A percentile compares a stretch with the other conserved stretches of the same genome.
Conservation (phyloP, 163 green algal species). For the Trebouxia gelatinosa region DNA sequence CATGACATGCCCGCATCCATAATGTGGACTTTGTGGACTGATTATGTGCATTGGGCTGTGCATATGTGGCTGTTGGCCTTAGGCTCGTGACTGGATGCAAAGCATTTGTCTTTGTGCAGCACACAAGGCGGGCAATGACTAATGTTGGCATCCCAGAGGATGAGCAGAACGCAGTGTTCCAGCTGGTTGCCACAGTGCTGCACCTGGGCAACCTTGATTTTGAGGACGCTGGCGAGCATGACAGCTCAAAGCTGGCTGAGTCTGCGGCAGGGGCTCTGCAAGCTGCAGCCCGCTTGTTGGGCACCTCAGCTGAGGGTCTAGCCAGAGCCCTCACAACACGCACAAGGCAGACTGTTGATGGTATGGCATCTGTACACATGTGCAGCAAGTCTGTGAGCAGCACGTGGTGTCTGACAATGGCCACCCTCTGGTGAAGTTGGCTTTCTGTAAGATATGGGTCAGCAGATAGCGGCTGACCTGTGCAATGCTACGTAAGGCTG, state of each 20-base stretch:
- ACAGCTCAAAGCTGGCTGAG: conserved; percentile 50
- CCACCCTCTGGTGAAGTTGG: no score
- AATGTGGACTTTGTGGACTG: background rate
- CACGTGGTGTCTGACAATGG: no score
- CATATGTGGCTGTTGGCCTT: no score
- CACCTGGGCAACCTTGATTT: conserved; percentile 96
- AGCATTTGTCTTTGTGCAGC: conserved; percentile 42
- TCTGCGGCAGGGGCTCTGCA: conserved; percentile 49
- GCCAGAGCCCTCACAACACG: conserved; percentile 85
- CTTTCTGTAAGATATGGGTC: no score
- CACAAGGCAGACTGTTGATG: conserved; percentile 84
- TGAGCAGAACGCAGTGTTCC: conserved; percentile 81
- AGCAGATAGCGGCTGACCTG: no score
- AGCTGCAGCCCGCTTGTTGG: conserved; percentile 72
- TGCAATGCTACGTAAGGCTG: no score
- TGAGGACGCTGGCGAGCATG: conserved; percentile 51
- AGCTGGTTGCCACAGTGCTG: conserved; percentile 90
- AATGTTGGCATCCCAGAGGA: conserved; percentile 83
- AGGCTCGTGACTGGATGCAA: no score
- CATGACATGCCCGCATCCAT: no score
- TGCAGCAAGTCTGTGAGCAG: no score
- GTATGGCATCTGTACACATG: conserved; percentile 26
- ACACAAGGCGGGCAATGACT: conserved; percentile 87
- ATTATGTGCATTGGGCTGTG: background rate
- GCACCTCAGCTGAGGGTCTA: conserved; percentile 71